Evolutionary conservation across 2,329 filamentous ascomycete genomes (phyloP), one percentile per base, ranked within the genome.

Genomic region (Thermothelomyces thermophilus): DNA sequence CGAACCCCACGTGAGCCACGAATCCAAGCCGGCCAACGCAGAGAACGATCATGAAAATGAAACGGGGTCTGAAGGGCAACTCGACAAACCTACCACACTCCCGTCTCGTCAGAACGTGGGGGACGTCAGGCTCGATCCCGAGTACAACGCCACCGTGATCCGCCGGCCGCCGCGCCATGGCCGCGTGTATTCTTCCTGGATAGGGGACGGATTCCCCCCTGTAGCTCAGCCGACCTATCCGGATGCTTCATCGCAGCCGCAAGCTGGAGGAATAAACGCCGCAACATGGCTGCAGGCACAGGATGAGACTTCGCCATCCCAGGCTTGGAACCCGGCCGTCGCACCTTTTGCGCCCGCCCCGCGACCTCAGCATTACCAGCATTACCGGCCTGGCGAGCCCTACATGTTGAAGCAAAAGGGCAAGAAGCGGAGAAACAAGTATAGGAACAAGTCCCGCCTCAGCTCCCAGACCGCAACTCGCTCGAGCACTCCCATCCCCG

Each of bases 41-140:
- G 10, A 20, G 17, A 17, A 22, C 9, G 13, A 39, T n/a, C 22
- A 41, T 31, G 7, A 19, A 8, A 28, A 19, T 13, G 30, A 22
- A n/a, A 17, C n/a, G 16, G 20, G 11, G 3, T 46, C 36, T 11
- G 28, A 10, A 3, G 34, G 48, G 37, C 42, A 46, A 22, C 3
- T 31, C 1, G 14, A 41, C 3, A 9, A 20, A 8, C 7, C 30
- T 6, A 30, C 14, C 8, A 17, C 5, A 7, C 8, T 48, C 5
- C 19, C 20, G 10, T 11, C 22, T n/a, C 20, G 37, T 26, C 56
- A 46, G 9, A 56, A 54, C 11, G 26, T 41, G 16, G 45, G 46
- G 5, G 48, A 54, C 5, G 22, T 54, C 19, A 44, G 48, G 10
- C 37, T 54, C 17, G 45, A 51, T 4, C 36, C 41, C 53, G 41